Evolutionary conservation across 2,329 filamentous ascomycete genomes (phyloP), one percentile per base, ranked within the genome.

Genomic region (Drechslerella stenobrocha): DNA sequence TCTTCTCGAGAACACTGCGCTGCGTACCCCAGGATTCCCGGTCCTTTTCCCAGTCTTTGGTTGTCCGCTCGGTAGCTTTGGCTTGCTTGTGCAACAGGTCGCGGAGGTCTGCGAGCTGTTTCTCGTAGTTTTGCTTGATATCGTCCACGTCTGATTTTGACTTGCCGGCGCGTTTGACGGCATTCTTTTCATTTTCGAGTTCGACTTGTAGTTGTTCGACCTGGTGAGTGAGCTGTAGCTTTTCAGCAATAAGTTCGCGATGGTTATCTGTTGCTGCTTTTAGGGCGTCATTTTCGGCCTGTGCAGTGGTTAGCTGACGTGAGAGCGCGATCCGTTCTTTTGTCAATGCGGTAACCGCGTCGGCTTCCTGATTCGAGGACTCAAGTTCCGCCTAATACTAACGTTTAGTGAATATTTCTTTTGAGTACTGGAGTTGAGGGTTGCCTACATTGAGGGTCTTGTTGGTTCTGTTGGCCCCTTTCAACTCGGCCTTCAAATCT

Each of bases 201-300:
- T 84, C 81, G 40, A 76, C 74, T 75, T 79, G 79, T 51, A 85
- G 77, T 67, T 77, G 77, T 46, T 79, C 78, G 20, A 83, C 76
- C 71, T 83, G 79, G 20, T 75, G 73, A 70, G 79, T 75, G 40
- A 83, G 77, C 71, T 79, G 78, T 56, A 75, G 71, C 42, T 79
- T 75, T 73, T 82, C 79, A n/a, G 77, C 77, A 58, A 76, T 79
- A 75, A 82, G 81, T 71, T 81, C 74, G 46, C 78, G 76, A 45
- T 81, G 81, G 0, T 83, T 83, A 18, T 81, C 80, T 70, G 84
- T 82, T 9, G 81, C 80, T 18, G 83, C 82, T 20, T 83, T 81
- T 75, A 85, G 80, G 61, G 81, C 80, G 64, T 85, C 83, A 26
- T 85, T 79, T 75, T 85, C 83, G 15, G 83, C 83, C 73, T 82